These are phyloP conservation scores for Solanum okadae DNA, from an alignment of 257 asterid species.

Conservation along the genomic window DNA sequence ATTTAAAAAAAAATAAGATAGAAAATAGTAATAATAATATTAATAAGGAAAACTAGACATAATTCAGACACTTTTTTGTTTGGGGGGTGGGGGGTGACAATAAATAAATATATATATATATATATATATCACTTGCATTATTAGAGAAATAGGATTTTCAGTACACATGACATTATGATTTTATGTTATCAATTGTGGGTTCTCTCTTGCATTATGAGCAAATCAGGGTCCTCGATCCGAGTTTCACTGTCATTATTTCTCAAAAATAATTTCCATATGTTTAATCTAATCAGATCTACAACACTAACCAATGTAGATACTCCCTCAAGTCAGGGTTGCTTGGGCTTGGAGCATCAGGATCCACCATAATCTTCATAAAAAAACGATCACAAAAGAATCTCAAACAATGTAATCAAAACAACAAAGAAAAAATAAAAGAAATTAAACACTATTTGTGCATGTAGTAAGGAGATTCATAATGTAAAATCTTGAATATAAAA, in stretches of 20 bases:
- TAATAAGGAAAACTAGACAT: neutral
- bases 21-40: too few relatives aligned
- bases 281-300: neutral
- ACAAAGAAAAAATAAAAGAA: neutral
- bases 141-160: neutral
- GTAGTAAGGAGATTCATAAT: too few relatives aligned
- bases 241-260: neutral
- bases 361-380: constrained; percentile 40
- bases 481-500: too few relatives aligned
- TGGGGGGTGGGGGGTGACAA: too few relatives aligned
- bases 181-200: neutral
- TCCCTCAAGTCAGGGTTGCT: constrained; percentile 48
- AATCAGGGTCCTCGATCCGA: neutral
- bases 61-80: too few relatives aligned
- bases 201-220: neutral
- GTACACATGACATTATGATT: neutral
- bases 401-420: neutral
- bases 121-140: too few relatives aligned
- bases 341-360: constrained; percentile 74
- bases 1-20: too few relatives aligned
- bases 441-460: neutral
- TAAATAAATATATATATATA: too few relatives aligned
- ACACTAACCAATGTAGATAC: constrained; percentile 50
- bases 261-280: neutral
- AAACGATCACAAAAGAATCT: neutral